These are phyloP conservation scores for Xylaria nigripes DNA, from an alignment of 495 filamentous ascomycete genomes.

Conservation along the genomic window DNA sequence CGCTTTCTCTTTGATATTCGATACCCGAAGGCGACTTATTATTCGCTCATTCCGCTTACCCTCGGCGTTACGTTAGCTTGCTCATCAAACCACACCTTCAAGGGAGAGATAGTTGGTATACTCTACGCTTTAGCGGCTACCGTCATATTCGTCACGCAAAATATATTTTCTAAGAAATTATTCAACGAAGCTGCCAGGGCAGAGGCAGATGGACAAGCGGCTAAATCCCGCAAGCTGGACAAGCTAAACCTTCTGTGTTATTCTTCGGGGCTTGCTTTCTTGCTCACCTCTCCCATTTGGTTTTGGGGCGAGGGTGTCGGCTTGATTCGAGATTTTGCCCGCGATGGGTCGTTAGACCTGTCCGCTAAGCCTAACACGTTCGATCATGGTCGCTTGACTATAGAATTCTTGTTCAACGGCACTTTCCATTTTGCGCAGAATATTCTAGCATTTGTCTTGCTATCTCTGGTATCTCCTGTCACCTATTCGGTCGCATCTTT, in stretches of 20 bases:
- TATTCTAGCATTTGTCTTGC: conserved; percentile 84
- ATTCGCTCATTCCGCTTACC: conserved; percentile 87
- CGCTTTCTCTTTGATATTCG: conserved; percentile 77
- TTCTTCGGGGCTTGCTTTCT: conserved; percentile 82
- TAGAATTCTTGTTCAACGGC: conserved; percentile 94
- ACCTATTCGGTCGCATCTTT: conserved; percentile 94
- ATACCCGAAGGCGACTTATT: conserved; percentile 81
- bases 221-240: conserved; percentile 68
- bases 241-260: conserved; percentile 97
- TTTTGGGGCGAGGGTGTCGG: conserved; percentile 78
- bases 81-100: conserved; percentile 64
- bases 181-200: conserved; percentile 88
- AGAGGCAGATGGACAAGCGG: conserved; percentile 57
- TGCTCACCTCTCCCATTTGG: conserved; percentile 91
- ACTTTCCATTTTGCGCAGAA: conserved; percentile 96
- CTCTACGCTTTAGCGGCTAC: conserved; percentile 78
- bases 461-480: conserved; percentile 88
- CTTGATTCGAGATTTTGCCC: conserved; percentile 65
- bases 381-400: conserved; percentile 67
- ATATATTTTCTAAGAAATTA: conserved; percentile 97
- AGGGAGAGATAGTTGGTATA: conserved; percentile 80
- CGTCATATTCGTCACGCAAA: conserved; percentile 94
- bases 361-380: conserved; percentile 54
- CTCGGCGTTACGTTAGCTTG: conserved; percentile 92
- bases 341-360: conserved; percentile 55